These are phyloP conservation scores for Eucalyptus marginata DNA, from an alignment of 345 rosid species.

Conservation along the genomic window DNA sequence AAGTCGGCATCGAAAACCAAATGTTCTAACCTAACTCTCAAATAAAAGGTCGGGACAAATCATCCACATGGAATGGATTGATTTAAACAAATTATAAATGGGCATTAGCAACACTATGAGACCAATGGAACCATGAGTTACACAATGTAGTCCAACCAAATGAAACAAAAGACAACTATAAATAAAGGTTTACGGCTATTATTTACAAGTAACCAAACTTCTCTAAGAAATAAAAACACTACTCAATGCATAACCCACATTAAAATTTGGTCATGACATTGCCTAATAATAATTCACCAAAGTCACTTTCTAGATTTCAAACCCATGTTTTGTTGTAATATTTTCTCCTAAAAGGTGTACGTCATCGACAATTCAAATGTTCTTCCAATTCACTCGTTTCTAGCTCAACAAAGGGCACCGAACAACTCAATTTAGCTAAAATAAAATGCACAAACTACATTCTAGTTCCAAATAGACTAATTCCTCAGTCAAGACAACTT, in stretches of 20 bases:
- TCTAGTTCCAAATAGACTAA: background rate
- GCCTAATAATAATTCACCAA: background rate
- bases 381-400: background rate
- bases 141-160: background rate
- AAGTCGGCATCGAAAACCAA: background rate
- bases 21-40: background rate
- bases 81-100: background rate
- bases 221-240: background rate
- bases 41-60: background rate
- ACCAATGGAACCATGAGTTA: background rate
- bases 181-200: background rate
- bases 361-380: background rate
- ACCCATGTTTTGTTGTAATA: background rate
- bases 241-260: background rate
- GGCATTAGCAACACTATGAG: background rate
- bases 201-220: background rate
- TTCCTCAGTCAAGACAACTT: background rate
- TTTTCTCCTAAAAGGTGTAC: background rate
- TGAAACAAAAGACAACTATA: background rate
- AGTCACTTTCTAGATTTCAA: background rate
- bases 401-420: background rate
- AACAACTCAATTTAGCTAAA: background rate
- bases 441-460: background rate
- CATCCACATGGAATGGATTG: background rate
- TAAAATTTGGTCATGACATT: background rate